phyloP scores from a whole-genome alignment of 345 rosid species.

The Acer yangbiense region DNA sequence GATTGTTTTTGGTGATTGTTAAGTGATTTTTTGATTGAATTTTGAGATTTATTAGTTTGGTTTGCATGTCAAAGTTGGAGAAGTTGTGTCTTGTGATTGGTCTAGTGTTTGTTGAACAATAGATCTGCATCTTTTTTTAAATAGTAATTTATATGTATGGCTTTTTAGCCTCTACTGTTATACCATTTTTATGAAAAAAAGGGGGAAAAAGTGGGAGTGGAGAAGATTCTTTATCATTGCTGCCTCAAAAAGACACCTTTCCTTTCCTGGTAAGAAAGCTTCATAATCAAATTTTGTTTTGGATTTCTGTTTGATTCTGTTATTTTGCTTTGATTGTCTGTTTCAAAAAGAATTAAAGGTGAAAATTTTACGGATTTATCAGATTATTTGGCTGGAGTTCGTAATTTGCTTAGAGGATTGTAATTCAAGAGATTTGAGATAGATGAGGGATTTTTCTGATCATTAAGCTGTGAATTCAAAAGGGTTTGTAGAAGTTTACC shows the following conservation, averaged over 20 bases:
- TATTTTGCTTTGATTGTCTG: constrained; percentile 8
- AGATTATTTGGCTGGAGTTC: not conserved
- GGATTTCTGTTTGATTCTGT: constrained; percentile 19
- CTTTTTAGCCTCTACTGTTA: constrained; percentile 17
- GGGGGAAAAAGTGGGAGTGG: constrained; percentile 9
- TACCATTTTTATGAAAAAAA: constrained; percentile 19
- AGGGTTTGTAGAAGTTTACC: not conserved
- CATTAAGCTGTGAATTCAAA: not conserved
- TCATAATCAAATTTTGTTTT: not conserved
- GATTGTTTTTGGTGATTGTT: not conserved
- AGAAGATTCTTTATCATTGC: not conserved
- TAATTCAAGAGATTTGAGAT: not conserved
- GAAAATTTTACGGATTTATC: not conserved
- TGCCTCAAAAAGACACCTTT: constrained; percentile 20
- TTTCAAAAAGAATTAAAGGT: not conserved
- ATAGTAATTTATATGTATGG: not conserved
- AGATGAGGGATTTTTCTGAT: not conserved
- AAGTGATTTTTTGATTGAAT: not conserved
- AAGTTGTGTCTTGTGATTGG: constrained; percentile 2
- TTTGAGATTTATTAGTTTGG: constrained; percentile 16
- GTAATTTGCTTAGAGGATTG: not conserved
- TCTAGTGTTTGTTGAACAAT: constrained; percentile 17
- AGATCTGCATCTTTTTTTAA: constrained; percentile 33
- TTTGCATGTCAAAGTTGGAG: not conserved
- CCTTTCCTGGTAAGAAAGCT: constrained; percentile 6